A percentile compares a stretch with the other conserved stretches of the same genome.
Evolutionary conservation across 306 rosid genomes (phyloP).

Genomic region (Prunus mira): DNA sequence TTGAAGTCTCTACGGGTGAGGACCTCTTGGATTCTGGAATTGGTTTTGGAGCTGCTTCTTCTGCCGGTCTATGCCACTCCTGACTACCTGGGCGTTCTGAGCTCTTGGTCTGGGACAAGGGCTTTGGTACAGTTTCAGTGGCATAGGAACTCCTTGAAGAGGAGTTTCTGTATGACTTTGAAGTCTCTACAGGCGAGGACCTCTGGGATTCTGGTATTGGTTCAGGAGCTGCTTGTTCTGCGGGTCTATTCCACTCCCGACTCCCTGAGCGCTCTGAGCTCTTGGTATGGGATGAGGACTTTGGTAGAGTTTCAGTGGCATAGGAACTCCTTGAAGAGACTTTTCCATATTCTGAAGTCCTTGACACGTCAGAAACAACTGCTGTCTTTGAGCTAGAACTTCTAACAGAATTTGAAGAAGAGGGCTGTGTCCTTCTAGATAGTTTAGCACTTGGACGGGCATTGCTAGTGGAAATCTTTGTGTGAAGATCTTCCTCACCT

Average conservation of each 20-base stretch:
- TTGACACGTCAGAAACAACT: conserved; percentile 23
- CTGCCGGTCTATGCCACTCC: not conserved
- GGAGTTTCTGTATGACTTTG: not conserved
- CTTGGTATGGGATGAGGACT: conserved; percentile 28
- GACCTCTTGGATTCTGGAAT: not conserved
- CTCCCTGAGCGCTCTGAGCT: conserved; percentile 23
- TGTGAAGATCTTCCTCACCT: conserved; percentile 48
- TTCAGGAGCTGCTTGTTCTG: no score
- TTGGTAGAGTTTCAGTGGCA: conserved; percentile 30
- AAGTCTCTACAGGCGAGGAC: no score
- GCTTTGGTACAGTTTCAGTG: not conserved
- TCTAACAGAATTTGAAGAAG: conserved; percentile 40
- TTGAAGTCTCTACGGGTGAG: not conserved
- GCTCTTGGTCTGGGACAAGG: not conserved
- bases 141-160: not conserved
- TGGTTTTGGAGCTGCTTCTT: not conserved
- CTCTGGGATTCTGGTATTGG: no score
- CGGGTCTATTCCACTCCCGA: no score
- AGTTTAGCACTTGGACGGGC: conserved; percentile 40
- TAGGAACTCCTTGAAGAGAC: conserved; percentile 41
- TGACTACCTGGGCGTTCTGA: not conserved
- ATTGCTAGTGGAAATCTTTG: conserved; percentile 31
- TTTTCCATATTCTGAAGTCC: conserved; percentile 4
- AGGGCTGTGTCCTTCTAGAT: conserved; percentile 59
- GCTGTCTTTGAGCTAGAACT: conserved; percentile 27